These are phyloP conservation scores for Cystobasidium onofrii DNA, from an alignment of 768 basidiomycete species.

Conservation along the genomic window DNA sequence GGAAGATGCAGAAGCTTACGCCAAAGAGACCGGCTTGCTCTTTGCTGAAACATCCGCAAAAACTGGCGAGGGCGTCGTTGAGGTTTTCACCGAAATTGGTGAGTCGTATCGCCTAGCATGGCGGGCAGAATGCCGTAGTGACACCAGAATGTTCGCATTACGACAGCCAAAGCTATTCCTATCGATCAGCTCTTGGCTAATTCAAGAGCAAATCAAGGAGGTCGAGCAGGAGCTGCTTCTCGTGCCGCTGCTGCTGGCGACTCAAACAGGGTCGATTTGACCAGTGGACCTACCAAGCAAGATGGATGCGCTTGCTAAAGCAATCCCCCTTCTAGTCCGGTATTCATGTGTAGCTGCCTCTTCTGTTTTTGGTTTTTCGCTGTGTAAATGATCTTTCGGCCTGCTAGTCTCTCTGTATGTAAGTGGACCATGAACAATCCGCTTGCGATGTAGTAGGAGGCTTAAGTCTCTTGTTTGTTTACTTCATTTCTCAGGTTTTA, in stretches of 20 bases:
- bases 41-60: constrained; percentile 99
- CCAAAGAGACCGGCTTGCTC: constrained; percentile 81
- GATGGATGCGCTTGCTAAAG: constrained; percentile 44
- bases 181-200: constrained; percentile 81
- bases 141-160: neutral
- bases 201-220: constrained; percentile 51
- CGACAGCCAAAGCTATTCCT: constrained; percentile 69
- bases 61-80: constrained; percentile 88
- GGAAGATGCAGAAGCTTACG: constrained; percentile 94
- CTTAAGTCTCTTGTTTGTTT: too few species aligned
- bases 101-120: constrained; percentile 39
- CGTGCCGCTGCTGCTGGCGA: constrained; percentile 46
- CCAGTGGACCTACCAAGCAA: constrained; percentile 44
- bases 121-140: neutral
- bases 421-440: neutral
- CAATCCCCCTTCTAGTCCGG: neutral
- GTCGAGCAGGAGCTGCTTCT: constrained; percentile 41
- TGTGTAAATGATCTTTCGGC: neutral
- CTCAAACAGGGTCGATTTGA: constrained; percentile 43
- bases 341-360: neutral
- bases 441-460: too few species aligned
- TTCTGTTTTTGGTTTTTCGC: neutral
- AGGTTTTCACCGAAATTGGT: constrained; percentile 99
- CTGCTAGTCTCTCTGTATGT: neutral
- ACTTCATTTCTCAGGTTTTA: too few species aligned